Base-by-base conservation (phyloP, 805 yeast species). In the Candida peoriensis region DNA sequence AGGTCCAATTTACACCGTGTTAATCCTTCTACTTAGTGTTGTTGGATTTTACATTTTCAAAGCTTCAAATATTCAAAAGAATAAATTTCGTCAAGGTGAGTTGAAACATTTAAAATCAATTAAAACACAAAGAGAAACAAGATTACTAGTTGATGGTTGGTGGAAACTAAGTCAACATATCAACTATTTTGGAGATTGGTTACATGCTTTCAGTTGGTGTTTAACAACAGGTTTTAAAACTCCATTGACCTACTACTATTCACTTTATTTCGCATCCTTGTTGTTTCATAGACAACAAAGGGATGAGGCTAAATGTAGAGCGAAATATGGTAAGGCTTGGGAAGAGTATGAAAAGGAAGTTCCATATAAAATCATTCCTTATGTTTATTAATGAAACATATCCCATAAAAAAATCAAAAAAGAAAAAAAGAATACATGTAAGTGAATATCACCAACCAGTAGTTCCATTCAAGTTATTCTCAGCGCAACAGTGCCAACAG, bases 121-220 rank as follows among this genome's bases (percentile, higher is more conserved):
- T 39, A 64, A 74, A 43, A 81, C 97, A 0, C 65, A 71, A 20
- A 75, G 82, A 12, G 95, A 95, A 1, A 81, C 95, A 18, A 83
- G 76, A 52, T 70, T 93, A 44, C 63, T 93, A 29, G 74, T 78
- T 36, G 93, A 87, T 51, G 96, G 97, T 3, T 93, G 97, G 98
- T 93, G 98, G 98, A 83, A 82, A 2, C 58, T 68, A 14, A 78
- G 95, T 6, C 95, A 95, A 47, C 98, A 93, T 58, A 87, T 86
- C 54, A 93, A 93, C 56, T 93, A 93, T 60, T 72, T 89, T 39
- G 98, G 98, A 28, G 98, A 93, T 63, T 87, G 96, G 89, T 56
- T 93, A 27, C 79, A 88, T 52, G 86, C 96, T 0, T 69, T 84
- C 66, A 77, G 94, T 29, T 90, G 96, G 95, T 87, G 96, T 58